These are phyloP conservation scores for Sclerotinia glacialis DNA, from an alignment of 2,329 filamentous ascomycete species.

Conservation along the genomic window DNA sequence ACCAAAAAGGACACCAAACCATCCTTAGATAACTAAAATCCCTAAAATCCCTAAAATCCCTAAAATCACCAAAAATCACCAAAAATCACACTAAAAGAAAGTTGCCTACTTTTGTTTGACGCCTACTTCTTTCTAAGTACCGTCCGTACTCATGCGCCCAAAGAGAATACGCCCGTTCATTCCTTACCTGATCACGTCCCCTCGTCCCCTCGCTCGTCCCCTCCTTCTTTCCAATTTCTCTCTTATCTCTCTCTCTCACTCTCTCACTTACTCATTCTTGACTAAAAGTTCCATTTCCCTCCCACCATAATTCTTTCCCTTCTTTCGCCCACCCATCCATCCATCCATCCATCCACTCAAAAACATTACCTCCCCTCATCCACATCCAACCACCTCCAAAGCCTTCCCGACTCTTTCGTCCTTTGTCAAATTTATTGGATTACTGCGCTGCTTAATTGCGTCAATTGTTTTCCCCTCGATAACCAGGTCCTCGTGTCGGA, in stretches of 20 bases:
- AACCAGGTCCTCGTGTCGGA: conserved; percentile 40
- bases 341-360: background rate
- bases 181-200: conserved; percentile 8
- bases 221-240: conserved; percentile 14
- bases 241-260: background rate
- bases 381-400: conserved; percentile 19
- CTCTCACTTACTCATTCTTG: conserved; percentile 1
- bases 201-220: background rate
- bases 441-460: conserved; percentile 34
- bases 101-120: conserved; percentile 2
- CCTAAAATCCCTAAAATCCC: conserved; percentile 1
- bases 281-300: background rate
- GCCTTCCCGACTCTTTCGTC: conserved; percentile 28
- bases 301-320: conserved; percentile 18
- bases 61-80: conserved; percentile 3
- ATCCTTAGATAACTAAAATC: background rate
- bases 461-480: conserved; percentile 41
- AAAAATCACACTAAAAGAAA: background rate
- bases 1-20: background rate
- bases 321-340: background rate
- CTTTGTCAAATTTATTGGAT: conserved; percentile 28
- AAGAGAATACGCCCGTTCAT: conserved; percentile 19
- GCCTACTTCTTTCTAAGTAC: conserved; percentile 4
- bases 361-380: conserved; percentile 21
- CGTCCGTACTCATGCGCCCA: conserved; percentile 12